Evolutionary conservation across 352 stramenopile genomes (phyloP).

Genomic region (Peronospora destructor): DNA sequence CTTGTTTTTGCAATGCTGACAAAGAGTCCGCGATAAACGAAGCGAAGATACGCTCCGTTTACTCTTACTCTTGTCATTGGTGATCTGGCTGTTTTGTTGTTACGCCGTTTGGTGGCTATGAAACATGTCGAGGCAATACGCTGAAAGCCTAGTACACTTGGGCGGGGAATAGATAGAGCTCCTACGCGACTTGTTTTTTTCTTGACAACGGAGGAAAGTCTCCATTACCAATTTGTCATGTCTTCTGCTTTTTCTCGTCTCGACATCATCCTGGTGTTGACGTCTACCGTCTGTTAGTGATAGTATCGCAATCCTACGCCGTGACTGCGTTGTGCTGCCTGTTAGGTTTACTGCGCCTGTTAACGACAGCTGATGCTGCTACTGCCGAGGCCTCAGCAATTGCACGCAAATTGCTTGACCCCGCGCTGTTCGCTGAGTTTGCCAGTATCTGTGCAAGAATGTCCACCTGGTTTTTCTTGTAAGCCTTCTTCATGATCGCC

Average conservation of each 20-base stretch:
- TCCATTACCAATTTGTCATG: slow-evolving; percentile 20
- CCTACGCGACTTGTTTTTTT: slow-evolving; percentile 27
- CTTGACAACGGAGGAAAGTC: slow-evolving; percentile 7
- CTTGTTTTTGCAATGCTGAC: slow-evolving; percentile 26
- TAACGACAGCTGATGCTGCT: slow-evolving; percentile 27
- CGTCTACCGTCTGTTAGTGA: slow-evolving; percentile 13
- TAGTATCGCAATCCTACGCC: slow-evolving; percentile 11
- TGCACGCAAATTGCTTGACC: slow-evolving; percentile 27
- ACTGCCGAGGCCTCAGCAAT: slow-evolving; percentile 31
- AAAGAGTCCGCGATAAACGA: slow-evolving; percentile 8
- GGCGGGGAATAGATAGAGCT: slow-evolving; percentile 33
- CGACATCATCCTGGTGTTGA: slow-evolving; percentile 14
- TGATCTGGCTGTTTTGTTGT: slow-evolving; percentile 15
- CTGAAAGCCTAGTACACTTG: slow-evolving; percentile 28
- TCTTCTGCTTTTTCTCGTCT: slow-evolving; percentile 36
- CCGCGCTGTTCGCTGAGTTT: slow-evolving; percentile 32
- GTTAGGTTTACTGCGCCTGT: slow-evolving; percentile 23
- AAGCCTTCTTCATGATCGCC: slow-evolving; percentile 31
- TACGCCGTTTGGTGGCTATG: slow-evolving; percentile 15
- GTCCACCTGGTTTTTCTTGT: slow-evolving; percentile 44
- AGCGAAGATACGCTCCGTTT: slow-evolving; percentile 9
- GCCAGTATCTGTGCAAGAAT: slow-evolving; percentile 36
- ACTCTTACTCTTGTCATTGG: slow-evolving; percentile 14
- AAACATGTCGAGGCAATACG: slow-evolving; percentile 24
- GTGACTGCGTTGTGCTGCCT: slow-evolving; percentile 21